Evolutionary conservation across 257 asterid species (phyloP).

Genomic region (Gentiana dahurica): DNA sequence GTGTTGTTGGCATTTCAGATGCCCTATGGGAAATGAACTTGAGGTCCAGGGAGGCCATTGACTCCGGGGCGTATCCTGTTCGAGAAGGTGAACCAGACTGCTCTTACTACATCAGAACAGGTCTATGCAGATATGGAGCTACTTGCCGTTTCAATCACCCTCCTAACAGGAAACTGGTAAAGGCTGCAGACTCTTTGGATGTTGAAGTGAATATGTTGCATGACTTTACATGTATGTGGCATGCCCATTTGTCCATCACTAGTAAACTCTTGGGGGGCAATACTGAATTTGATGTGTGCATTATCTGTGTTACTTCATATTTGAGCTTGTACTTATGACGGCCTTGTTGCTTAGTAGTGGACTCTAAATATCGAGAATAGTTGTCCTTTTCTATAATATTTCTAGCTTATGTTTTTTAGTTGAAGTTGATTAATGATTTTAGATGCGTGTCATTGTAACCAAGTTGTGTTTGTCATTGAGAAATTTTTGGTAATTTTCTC

Average conservation of each 20-base stretch:
- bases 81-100: conserved; percentile 89
- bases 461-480: background rate
- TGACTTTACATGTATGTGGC: background rate
- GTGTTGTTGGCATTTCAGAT: conserved; percentile 31
- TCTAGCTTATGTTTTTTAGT: background rate
- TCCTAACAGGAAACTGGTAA: conserved; percentile 64
- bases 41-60: conserved; percentile 65
- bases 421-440: background rate
- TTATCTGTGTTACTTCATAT: background rate
- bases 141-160: conserved; percentile 91
- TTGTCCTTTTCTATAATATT: background rate
- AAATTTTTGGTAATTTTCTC: background rate
- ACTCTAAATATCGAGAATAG: background rate
- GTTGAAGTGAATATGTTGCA: conserved; percentile 1
- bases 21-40: conserved; percentile 60
- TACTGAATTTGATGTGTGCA: background rate
- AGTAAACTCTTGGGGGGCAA: background rate
- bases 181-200: conserved; percentile 10
- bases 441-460: background rate
- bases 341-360: background rate
- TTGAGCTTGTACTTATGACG: background rate
- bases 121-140: conserved; percentile 80
- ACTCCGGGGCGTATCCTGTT: conserved; percentile 64
- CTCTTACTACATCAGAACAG: conserved; percentile 80
- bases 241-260: background rate